These are phyloP conservation scores for Boechera retrofracta DNA, from an alignment of 345 rosid genomes.

Conservation along the genomic window DNA sequence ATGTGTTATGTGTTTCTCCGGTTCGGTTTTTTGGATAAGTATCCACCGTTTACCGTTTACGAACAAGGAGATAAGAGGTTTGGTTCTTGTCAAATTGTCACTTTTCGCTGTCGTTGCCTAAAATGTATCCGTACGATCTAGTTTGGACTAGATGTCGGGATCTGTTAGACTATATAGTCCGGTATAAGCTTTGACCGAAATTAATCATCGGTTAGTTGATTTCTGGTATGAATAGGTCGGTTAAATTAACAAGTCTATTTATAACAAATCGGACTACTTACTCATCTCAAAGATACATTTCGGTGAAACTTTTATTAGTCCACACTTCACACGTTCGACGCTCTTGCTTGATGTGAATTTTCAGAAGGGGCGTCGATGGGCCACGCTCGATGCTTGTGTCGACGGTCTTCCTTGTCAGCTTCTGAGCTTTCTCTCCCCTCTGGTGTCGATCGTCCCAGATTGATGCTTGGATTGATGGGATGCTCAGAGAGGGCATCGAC, in stretches of 20 bases:
- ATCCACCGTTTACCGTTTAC: constrained; percentile 13
- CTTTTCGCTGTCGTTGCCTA: not conserved
- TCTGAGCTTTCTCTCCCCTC: too few relatives aligned
- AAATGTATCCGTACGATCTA: not conserved
- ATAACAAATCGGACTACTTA: not conserved
- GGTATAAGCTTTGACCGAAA: not conserved
- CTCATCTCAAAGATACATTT: not conserved
- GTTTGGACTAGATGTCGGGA: not conserved
- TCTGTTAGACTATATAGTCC: not conserved
- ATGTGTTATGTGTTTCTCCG: not conserved
- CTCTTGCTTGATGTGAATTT: too few relatives aligned
- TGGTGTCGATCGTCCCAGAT: too few relatives aligned
- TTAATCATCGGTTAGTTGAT: not conserved
- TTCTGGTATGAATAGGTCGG: not conserved
- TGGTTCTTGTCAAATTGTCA: constrained; percentile 9
- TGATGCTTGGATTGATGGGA: too few relatives aligned
- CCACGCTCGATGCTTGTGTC: too few relatives aligned
- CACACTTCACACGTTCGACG: not conserved
- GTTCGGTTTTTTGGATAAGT: constrained; percentile 33
- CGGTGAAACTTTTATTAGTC: not conserved
- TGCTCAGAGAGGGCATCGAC: too few relatives aligned
- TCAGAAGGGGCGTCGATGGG: too few relatives aligned
- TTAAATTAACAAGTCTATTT: too few relatives aligned
- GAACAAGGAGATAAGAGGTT: constrained; percentile 33
- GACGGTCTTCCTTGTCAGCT: too few relatives aligned